phyloP scores from a whole-genome alignment of 768 basidiomycete species.

The Auriscalpium vulgare region DNA sequence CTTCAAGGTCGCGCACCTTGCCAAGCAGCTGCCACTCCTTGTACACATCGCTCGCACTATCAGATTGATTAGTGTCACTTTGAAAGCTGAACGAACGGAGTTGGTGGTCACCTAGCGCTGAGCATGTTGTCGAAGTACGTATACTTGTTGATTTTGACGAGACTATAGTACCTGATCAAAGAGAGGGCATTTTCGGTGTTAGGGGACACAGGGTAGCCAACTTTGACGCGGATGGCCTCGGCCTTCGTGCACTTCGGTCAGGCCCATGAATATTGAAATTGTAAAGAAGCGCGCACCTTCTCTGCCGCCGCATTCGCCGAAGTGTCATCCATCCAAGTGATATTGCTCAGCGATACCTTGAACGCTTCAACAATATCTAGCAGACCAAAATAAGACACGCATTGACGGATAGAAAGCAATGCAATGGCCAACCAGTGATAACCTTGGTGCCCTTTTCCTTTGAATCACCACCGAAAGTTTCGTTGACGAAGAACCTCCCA shows the following conservation, averaged over 20 bases:
- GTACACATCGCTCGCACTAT: slow-evolving; percentile 50
- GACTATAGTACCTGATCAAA: slow-evolving; percentile 65
- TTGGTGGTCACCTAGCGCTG: slow-evolving; percentile 37
- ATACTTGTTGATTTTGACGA: slow-evolving; percentile 53
- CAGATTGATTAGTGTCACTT: background rate
- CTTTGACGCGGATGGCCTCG: slow-evolving; percentile 77
- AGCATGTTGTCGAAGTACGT: slow-evolving; percentile 85
- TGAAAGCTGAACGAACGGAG: too few relatives aligned
- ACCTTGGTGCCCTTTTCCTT: slow-evolving; percentile 75
- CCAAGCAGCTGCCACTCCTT: slow-evolving; percentile 76
- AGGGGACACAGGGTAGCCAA: slow-evolving; percentile 88
- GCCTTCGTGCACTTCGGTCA: slow-evolving; percentile 37
- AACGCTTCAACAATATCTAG: slow-evolving; percentile 77
- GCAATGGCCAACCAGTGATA: slow-evolving; percentile 51
- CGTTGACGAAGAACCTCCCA: slow-evolving; percentile 83
- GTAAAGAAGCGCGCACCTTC: slow-evolving; percentile 45
- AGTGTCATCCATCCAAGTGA: slow-evolving; percentile 89
- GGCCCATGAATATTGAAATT: background rate
- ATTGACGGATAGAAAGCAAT: background rate
- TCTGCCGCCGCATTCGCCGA: slow-evolving; percentile 76
- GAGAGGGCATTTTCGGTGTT: slow-evolving; percentile 66
- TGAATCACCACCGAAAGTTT: slow-evolving; percentile 73
- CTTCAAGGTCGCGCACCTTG: slow-evolving; percentile 52
- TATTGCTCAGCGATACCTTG: slow-evolving; percentile 59
- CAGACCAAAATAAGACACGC: slow-evolving; percentile 15